Evolutionary conservation across 768 basidiomycete genomes (phyloP).

Genomic region (Boletus pseudo-olivaceus): DNA sequence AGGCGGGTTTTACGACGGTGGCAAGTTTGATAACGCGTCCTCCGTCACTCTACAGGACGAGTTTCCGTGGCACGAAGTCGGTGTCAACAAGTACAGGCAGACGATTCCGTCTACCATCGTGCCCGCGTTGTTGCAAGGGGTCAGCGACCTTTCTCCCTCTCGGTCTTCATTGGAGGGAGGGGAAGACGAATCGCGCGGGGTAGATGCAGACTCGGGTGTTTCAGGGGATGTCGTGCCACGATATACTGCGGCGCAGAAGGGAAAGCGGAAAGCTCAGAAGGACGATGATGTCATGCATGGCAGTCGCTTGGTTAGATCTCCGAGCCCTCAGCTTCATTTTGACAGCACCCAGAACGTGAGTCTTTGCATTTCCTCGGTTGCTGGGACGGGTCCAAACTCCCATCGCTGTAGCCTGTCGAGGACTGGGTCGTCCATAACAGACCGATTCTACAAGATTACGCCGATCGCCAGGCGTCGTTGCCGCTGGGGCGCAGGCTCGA

Average conservation of each 20-base stretch:
- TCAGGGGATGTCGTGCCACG: background rate
- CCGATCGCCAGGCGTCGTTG: conserved; percentile 24
- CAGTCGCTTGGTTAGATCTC: background rate
- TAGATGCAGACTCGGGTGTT: background rate
- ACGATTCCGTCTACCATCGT: conserved; percentile 14
- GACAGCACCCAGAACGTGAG: conserved; percentile 1
- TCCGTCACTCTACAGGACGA: conserved; percentile 10
- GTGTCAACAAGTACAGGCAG: background rate
- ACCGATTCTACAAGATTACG: conserved; percentile 26
- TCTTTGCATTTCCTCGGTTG: background rate
- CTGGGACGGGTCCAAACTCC: background rate
- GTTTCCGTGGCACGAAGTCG: conserved; percentile 5
- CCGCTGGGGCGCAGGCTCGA: conserved; percentile 25
- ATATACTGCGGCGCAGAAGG: conserved; percentile 13
- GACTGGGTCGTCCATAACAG: conserved; percentile 25
- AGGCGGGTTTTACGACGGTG: background rate
- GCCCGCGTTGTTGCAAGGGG: conserved; percentile 16
- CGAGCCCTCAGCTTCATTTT: conserved; percentile 1
- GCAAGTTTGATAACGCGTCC: conserved; percentile 8
- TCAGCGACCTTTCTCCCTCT: background rate
- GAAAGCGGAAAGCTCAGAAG: conserved; percentile 9
- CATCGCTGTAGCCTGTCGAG: conserved; percentile 8
- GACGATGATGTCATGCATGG: background rate
- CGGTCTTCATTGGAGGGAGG: background rate
- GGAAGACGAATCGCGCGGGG: background rate